A percentile compares a stretch with the other conserved stretches of the same genome.
phyloP scores from a whole-genome alignment of 2,329 filamentous ascomycete species.

The Alternaria brassicae region DNA sequence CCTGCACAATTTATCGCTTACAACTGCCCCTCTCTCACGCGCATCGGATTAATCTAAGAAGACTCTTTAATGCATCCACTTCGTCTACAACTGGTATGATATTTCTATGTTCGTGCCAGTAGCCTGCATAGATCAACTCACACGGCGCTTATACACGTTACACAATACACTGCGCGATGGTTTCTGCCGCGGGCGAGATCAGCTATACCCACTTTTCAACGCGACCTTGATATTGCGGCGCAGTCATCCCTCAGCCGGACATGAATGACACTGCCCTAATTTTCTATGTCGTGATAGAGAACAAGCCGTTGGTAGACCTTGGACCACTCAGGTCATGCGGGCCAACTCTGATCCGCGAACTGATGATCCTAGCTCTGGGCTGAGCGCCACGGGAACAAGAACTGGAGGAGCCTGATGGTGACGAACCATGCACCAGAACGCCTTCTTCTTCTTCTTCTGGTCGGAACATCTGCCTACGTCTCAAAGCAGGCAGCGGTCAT shows the following conservation, averaged over 20 bases:
- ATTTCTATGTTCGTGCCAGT: constrained; percentile 6
- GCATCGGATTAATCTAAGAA: constrained; percentile 12
- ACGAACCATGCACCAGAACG: constrained; percentile 11
- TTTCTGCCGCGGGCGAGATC: constrained; percentile 15
- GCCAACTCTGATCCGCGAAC: constrained; percentile 18
- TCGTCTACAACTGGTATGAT: constrained; percentile 7
- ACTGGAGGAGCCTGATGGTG: constrained; percentile 8
- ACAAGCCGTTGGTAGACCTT: background rate
- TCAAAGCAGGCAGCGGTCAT: constrained; percentile 6
- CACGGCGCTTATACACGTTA: constrained; percentile 19
- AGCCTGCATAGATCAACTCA: constrained; percentile 9
- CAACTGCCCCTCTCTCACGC: constrained; percentile 11
- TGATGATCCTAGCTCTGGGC: constrained; percentile 22
- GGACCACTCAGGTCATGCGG: constrained; percentile 10
- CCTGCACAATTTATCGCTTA: constrained; percentile 11
- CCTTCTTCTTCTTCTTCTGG: constrained; percentile 9
- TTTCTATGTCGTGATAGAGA: background rate
- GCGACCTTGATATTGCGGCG: constrained; percentile 16
- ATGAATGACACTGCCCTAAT: background rate
- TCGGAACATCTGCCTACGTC: background rate
- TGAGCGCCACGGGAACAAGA: constrained; percentile 14
- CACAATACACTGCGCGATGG: constrained; percentile 7
- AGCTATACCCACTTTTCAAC: constrained; percentile 10
- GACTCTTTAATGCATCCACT: constrained; percentile 1
- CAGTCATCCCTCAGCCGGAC: constrained; percentile 2